Evolutionary conservation across 306 rosid species (phyloP).

Genomic region (Biancaea sappan): DNA sequence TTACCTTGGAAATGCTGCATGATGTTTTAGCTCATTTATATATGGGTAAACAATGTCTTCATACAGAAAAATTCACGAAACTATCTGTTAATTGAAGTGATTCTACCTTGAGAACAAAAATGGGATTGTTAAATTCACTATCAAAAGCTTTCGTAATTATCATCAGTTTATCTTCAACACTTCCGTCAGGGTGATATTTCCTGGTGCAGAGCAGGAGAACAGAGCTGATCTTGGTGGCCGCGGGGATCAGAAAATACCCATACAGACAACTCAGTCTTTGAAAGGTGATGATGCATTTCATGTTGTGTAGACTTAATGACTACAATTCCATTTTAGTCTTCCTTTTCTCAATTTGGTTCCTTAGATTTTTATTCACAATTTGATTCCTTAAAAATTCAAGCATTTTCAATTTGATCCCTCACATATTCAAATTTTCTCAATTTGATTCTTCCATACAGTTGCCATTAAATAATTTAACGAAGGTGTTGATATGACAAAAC

Average conservation of each 20-base stretch:
- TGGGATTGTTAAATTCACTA: background rate
- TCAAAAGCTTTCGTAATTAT: background rate
- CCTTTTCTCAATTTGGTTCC: too few species aligned
- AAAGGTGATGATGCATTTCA: conserved; percentile 56
- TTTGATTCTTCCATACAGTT: too few species aligned
- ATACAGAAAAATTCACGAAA: conserved; percentile 13
- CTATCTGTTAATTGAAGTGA: background rate
- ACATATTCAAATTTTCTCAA: too few species aligned
- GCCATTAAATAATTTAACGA: too few species aligned
- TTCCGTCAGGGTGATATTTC: conserved; percentile 51
- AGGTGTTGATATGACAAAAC: too few species aligned
- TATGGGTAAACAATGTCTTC: background rate
- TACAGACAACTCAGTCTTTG: conserved; percentile 44
- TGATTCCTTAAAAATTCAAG: too few species aligned
- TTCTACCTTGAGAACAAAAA: background rate
- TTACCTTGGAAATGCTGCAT: background rate
- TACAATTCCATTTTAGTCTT: too few species aligned
- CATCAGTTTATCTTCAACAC: conserved; percentile 33
- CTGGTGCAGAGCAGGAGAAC: conserved; percentile 42
- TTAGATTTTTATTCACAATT: too few species aligned
- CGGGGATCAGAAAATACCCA: conserved; percentile 43
- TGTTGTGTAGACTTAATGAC: too few species aligned
- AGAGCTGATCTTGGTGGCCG: conserved; percentile 42
- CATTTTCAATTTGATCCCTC: too few species aligned
- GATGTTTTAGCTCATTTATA: background rate